Base-by-base conservation (phyloP, 805 yeast genomes). In the Vanderwaltozyma verrucispora region DNA sequence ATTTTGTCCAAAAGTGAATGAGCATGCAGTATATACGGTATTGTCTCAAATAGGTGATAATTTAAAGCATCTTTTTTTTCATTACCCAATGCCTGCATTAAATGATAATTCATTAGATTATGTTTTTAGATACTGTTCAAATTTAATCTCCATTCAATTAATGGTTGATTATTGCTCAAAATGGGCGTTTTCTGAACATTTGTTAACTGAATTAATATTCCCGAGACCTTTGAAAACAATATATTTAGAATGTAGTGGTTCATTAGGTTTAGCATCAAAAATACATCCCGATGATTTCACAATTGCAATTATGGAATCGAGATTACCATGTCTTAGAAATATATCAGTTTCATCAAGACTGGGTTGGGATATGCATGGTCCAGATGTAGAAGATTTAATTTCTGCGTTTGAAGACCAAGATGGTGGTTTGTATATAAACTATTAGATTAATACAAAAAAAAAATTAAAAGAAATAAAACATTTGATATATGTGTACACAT, bases 201-300 rank as follows among this genome's bases (percentile, higher is more conserved):
- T 66, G 36, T 54, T 69, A 30, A 53, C 63, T 26, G 35, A 58
- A 39, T 39, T 68, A 16, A 35, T 43, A 10, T 36, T n/a, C 12
- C 37, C 39, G 14, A 40, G 62, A 9, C 59, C 71, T 23, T 60
- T 89, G 42, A 67, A 65, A 36, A 70, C 75, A 1, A 57, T 92
- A 26, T 74, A 75, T 51, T 68, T 92, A 19, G 89, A 84, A 40
- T 80, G 94, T 32, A 79, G 94, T 43, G 96, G 97, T 2, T 75
- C 80, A 63, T 60, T 82, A 41, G 96, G 96, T 2, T 84, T 88
- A 40, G 72, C 86, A 2, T 73, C 79, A 18, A 85, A 85, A 51
- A 63, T 92, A 25, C 85, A 84, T 49, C 95, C 97, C 0, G 81
- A 85, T 48, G 96, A 89, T 56, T 64, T 92, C 40, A 83, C 92